Base-by-base conservation (phyloP, 2,329 filamentous ascomycete genomes). In the Hortaea sp. region DNA sequence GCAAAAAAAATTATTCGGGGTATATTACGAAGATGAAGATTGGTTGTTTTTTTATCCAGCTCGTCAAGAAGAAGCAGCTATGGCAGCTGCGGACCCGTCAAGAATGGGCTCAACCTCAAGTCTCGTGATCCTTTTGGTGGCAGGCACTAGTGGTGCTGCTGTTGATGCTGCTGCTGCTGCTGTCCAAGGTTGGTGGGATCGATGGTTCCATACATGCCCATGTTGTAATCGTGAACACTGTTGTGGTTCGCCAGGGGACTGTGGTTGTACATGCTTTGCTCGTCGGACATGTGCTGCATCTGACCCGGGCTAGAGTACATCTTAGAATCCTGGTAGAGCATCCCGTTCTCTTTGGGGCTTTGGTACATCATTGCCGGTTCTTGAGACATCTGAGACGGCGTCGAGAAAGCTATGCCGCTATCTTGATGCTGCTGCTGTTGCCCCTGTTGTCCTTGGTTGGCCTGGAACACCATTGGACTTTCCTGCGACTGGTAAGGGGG, bases 191-290 rank as follows among this genome's bases (percentile, higher is more conserved):
- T 53, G 50, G 57, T 53, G 7, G 69, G 69, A 51, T 73, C 70
- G 45, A 73, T 67, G 43, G 69, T 69, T 53, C 67, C 66, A 52
- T 69, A 72, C 55, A 69, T 66, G 46, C 70, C 68, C 48, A 70
- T 62, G 38, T 66, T 67, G 42, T 70, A 64, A 31, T 60, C 53
- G 30, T 58, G 57, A 30, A 59, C 54, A n/a, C 48, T 49, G 66
- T 57, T 39, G 60, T 60, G 5, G 65, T 68, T 3, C 63, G 69
- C 50, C 60, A 60, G 56, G 28, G 60, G 61, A 12, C 59, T 63
- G 40, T 59, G 53, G 27, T 62, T 58, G 48, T 57, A 63, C 46
- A 62, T 56, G 41, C 57, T 53, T 39, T 60, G 57, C 13, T 63
- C 62, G 13, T 62, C 55, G 29, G 55, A 45, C 10, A 61, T 37